Evolutionary conservation across 1,139 yeast genomes (phyloP), one percentile per base, ranked within the genome.

Genomic region (Saccharomycopsis hybrid): DNA sequence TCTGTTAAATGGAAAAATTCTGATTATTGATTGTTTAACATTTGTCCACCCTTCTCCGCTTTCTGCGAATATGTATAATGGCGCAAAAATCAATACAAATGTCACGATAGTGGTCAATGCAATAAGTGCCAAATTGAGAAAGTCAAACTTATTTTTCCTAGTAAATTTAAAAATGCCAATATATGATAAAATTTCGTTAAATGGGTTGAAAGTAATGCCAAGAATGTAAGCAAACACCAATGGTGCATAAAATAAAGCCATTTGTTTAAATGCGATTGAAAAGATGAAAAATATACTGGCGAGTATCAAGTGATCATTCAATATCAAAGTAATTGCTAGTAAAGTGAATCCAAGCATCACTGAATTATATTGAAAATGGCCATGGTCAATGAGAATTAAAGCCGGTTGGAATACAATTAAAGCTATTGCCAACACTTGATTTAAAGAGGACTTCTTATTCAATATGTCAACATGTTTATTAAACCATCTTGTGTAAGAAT

Each of bases 161-260:
- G 28, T 43, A 3, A 18, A 11, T 45, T 0, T 55, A 11, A 11
- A 50, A 33, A 3, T 54, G 41, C n/a, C 51, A 28, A 8, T 54
- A 43, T 36, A 67, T 65, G 43, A 56, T 57, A 31, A 62, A 5
- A 44, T 11, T 70, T 69, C 43, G 69, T 53, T 45, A 67, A 55
- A 49, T 24, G 58, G 58, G 38, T 53, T 56, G 43, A 61, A 47
- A 32, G 77, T 73, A 25, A 68, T 63, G n/a, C 86, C 77, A 48
- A 86, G 71, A 24, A 86, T 72, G 60, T 82, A 89, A 38, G 81
- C 82, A 67, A 92, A 92, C 36, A 94, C 80, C 46, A 87, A 82
- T 7, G 97, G 96, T 0, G 97, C 80, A 65, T 89, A 94, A 66
- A 90, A 92, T 43, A 94, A 71, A 1, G 96, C 88, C 98, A 92